Evolutionary conservation across 179 eudicot genomes (phyloP), one percentile per base, ranked within the genome.

Genomic region (Amaranthus tricolor): DNA sequence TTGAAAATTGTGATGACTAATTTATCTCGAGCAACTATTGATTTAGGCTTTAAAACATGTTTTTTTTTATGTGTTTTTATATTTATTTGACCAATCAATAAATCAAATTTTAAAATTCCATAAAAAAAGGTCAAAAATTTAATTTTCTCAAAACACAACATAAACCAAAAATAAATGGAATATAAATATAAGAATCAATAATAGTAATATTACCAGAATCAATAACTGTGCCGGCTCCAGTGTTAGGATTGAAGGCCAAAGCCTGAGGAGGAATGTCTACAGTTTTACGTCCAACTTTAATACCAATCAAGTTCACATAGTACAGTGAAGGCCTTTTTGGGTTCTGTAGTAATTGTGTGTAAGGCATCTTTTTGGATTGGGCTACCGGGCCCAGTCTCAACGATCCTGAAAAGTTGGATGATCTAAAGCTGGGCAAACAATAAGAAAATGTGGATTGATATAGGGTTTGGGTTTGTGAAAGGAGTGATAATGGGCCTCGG

Each of bases 361-460:
- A 81, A 65, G 84, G 86, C 64, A 93, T 91, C 10, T 68, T 79
- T 55, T 45, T 73, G 47, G 98, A 93, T 72, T 91, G 97, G 67
- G 85, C 86, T 7, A 68, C 57, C 9, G 91, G 89, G 20, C 97
- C 97, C 10, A 93, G 78, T 17, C 84, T 88, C 0, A 93, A 76
- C 0, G 90, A 78, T 11, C 97, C 96, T 0, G 92, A 72, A 51
- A 89, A 93, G 70, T 82, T 86, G 61, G 72, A 68, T 7, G 97
- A 88, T 70, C 80, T 91, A 73, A 83, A 85, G 87, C 88, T 88
- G 44, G 96, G 97, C 49, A 93, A 61, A 84, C 97, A 93, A 73
- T 93, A 93, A 16, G 97, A 93, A 81, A 93, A 93, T 31, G 93
- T 88, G 75, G 91, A 85, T 58, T 82, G 56, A 84, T 93, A 93